Base-by-base conservation (phyloP, 768 basidiomycete species). In the Serendipita sp. region DNA sequence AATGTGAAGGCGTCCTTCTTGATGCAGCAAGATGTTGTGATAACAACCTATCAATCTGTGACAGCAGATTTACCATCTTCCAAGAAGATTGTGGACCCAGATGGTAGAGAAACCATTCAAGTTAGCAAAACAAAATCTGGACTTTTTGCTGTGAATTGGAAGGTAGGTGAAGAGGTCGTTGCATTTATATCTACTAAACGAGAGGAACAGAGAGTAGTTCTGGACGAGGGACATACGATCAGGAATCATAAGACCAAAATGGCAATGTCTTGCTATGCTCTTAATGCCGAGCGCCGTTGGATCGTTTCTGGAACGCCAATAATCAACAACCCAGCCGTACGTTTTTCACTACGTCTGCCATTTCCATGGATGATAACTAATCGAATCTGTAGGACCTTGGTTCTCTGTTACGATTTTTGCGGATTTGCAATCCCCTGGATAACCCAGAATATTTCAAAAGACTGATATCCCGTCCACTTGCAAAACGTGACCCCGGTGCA, bases 161-260 rank as follows among this genome's bases (percentile, higher is more conserved):
- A 92, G 84, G 89, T 84, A 52, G 18, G 65, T 41, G 7, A 13
- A 41, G 41, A 30, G 3, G 34, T 30, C 73, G 71, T 28, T 28
- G 10, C 44, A 1, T 36, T 28, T 32, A 13, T n/a, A 18, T 32
- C 8, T 5, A 7, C n/a, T 32, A 51, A 8, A 18, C n/a, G 8
- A 51, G 48, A 51, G n/a, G 7, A 10, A 16, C 65, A 88, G 85
- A 78, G 93, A 65, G 72, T 94, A 46, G 82, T 95, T 23, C 76
- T 94, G 3, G 93, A 96, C 68, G 93, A 96, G 74, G 93, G 90
- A 0, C 93, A 96, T 70, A 84, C 71, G 30, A 86, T 96, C 67
- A 83, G 91, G 63, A 96, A 95, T 71, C 82, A 88, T 2, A 86
- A 80, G 72, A 91, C 92, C 0, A 90, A 92, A 76, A 89, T 88